Evolutionary conservation across 176 grass and related monocot genomes (phyloP), one percentile per base, ranked within the genome.

Genomic region (Triticum urartu): DNA sequence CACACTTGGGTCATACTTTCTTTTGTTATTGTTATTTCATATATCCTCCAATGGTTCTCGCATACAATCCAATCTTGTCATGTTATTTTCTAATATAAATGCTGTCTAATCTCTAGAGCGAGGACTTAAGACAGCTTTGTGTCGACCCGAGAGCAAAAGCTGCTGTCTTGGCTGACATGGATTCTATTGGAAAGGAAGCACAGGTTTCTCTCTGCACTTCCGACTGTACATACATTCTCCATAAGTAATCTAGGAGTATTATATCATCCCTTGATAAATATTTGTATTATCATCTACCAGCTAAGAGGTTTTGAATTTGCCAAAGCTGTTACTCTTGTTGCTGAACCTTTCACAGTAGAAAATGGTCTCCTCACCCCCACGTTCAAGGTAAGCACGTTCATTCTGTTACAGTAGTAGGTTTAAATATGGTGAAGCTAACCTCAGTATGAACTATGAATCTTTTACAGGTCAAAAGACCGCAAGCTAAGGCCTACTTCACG

Each of bases 301-400:
- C 86, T 98, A 86, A 95, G 96, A 80, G 96, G 96, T 81, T 98
- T 98, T 78, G 96, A 98, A 83, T 92, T 92, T 78, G 96, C 87
- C 13, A 98, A 92, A 94, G 88, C 90, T 72, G 42, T 98, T 74
- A 94, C 88, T 9, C 82, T 98, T 62, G 90, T 95, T 54, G 52
- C 91, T 52, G 96, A 98, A 76, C 96, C 91, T 62, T 98, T 98
- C 85, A 95, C 96, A 77, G 12, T 92, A 76, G 96, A 98, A 72
- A 98, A 94, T 83, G 96, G 90, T 78, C 96, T 98, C 40, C 93
- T 95, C 74, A 98, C 96, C 79, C 96, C 96, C 65, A 98, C 96
- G 34, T 92, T 98, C 84, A 98, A 98, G 93, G 96, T 87, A 85
- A n/a, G 47, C 33, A 38, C 47, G 6, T 28, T 47, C 56, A 54